These are phyloP conservation scores for Aspergillus sclerotialis DNA, from an alignment of 2,329 filamentous ascomycete species.

Conservation along the genomic window DNA sequence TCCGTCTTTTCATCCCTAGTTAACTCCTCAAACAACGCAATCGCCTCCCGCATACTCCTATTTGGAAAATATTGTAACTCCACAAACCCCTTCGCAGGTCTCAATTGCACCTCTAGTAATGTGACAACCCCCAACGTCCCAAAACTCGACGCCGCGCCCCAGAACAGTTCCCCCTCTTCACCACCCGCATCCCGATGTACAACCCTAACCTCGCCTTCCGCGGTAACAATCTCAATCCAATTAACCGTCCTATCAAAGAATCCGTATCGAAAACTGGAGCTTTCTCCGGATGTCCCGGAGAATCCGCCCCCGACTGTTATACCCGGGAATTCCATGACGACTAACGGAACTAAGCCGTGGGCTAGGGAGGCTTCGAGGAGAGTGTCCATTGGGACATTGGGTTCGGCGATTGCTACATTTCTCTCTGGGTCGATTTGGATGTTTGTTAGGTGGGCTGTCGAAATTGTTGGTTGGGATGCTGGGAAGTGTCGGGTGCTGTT, in stretches of 20 bases:
- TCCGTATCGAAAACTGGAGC: constrained; percentile 58
- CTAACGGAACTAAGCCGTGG: constrained; percentile 52
- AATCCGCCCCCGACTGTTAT: constrained; percentile 64
- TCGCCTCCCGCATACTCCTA: constrained; percentile 42
- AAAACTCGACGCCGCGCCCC: constrained; percentile 52
- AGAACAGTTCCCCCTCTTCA: constrained; percentile 51
- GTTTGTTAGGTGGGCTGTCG: constrained; percentile 58
- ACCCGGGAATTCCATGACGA: constrained; percentile 66
- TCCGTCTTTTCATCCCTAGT: constrained; percentile 42
- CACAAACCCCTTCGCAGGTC: constrained; percentile 50
- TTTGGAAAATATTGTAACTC: constrained; percentile 56
- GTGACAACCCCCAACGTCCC: constrained; percentile 58
- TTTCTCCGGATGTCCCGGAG: constrained; percentile 60
- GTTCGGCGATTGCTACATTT: constrained; percentile 58
- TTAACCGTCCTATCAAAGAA: constrained; percentile 60
- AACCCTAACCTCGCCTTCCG: constrained; percentile 48
- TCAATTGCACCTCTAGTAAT: constrained; percentile 52
- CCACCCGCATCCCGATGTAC: constrained; percentile 40
- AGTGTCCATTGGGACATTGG: constrained; percentile 62
- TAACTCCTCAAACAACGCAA: constrained; percentile 43
- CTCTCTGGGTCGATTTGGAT: constrained; percentile 54
- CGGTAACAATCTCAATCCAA: constrained; percentile 57
- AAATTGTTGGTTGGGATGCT: constrained; percentile 47
- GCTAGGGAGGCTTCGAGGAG: constrained; percentile 52
- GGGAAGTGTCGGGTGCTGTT: constrained; percentile 62